Percentiles rank a stretch among this genome's conserved stretches.
Evolutionary conservation across 495 filamentous ascomycete genomes (phyloP).

Genomic region (Baudoinia panamericana): DNA sequence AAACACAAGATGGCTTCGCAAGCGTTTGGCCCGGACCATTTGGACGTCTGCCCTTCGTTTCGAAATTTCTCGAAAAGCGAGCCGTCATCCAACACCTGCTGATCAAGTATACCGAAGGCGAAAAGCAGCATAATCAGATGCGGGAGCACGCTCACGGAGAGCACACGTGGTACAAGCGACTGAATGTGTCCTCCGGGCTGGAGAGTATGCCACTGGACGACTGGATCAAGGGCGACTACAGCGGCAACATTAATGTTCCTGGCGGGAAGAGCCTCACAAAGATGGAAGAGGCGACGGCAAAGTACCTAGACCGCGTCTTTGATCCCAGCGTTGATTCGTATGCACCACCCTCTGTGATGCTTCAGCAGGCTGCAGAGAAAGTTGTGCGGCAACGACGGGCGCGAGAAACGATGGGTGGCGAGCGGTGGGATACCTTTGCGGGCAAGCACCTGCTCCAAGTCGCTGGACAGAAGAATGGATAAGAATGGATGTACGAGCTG

Average conservation of each 20-base stretch:
- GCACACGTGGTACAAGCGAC: constrained; percentile 32
- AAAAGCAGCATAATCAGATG: constrained; percentile 31
- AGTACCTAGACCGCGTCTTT: constrained; percentile 26
- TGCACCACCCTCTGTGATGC: constrained; percentile 28
- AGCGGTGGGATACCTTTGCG: constrained; percentile 28
- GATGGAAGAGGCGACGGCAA: constrained; percentile 27
- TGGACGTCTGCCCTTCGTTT: constrained; percentile 21
- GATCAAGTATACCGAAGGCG: constrained; percentile 35
- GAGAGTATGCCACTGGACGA: constrained; percentile 30
- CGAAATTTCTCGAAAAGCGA: constrained; percentile 31
- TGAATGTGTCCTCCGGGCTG: constrained; percentile 29
- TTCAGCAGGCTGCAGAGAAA: constrained; percentile 31
- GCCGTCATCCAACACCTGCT: constrained; percentile 33
- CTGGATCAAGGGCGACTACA: constrained; percentile 26
- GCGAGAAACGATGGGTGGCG: constrained; percentile 23
- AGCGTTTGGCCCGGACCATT: constrained; percentile 29
- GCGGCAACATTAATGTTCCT: constrained; percentile 16
- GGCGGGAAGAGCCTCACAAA: constrained; percentile 20
- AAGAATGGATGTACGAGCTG: too few relatives aligned
- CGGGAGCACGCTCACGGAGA: constrained; percentile 26
- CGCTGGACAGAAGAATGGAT: background rate
- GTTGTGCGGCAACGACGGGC: constrained; percentile 28
- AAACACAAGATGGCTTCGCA: constrained; percentile 29
- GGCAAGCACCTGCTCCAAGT: constrained; percentile 17
- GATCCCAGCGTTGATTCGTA: constrained; percentile 24